These are phyloP conservation scores for Ophiostoma novo-ulmi DNA, from an alignment of 2,329 filamentous ascomycete genomes.

Conservation along the genomic window DNA sequence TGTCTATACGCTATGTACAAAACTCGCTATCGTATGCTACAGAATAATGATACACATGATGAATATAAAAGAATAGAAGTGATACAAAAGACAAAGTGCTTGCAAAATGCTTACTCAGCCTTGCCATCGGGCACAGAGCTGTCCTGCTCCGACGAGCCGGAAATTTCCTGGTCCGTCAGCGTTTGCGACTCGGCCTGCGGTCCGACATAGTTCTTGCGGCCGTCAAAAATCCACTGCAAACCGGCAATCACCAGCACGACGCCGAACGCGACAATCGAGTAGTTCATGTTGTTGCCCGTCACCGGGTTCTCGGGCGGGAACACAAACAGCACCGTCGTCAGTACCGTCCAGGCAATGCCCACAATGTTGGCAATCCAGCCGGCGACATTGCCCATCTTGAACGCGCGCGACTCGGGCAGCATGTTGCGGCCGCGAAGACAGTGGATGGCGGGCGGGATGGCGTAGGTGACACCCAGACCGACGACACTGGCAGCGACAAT, in stretches of 20 bases:
- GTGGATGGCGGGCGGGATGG: slow-evolving; percentile 67
- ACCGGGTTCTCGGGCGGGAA: slow-evolving; percentile 65
- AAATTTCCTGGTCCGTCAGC: slow-evolving; percentile 6
- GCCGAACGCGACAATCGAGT: slow-evolving; percentile 46
- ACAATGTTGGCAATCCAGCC: slow-evolving; percentile 38
- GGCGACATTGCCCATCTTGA: slow-evolving; percentile 35
- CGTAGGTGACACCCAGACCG: slow-evolving; percentile 66
- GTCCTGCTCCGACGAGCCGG: background rate
- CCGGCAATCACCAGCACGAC: slow-evolving; percentile 44
- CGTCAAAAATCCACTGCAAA: slow-evolving; percentile 45
- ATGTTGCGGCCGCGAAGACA: slow-evolving; percentile 60
- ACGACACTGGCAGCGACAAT: slow-evolving; percentile 38
- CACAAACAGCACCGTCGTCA: slow-evolving; percentile 72
- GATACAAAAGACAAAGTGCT: background rate
- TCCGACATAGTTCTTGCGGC: slow-evolving; percentile 45
- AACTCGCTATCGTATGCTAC: background rate
- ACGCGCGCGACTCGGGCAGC: slow-evolving; percentile 49
- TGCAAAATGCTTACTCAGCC: background rate
- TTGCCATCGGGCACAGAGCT: background rate
- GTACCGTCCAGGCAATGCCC: slow-evolving; percentile 59
- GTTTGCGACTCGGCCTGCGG: slow-evolving; percentile 28
- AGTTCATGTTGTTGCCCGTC: slow-evolving; percentile 63
- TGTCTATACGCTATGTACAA: slow-evolving; percentile 4
- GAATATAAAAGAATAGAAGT: background rate
- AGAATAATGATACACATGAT: background rate